Percentiles rank a stretch among this genome's conserved stretches.
Evolutionary conservation across 2,329 filamentous ascomycete species (phyloP).

Genomic region (Alternaria sp.): DNA sequence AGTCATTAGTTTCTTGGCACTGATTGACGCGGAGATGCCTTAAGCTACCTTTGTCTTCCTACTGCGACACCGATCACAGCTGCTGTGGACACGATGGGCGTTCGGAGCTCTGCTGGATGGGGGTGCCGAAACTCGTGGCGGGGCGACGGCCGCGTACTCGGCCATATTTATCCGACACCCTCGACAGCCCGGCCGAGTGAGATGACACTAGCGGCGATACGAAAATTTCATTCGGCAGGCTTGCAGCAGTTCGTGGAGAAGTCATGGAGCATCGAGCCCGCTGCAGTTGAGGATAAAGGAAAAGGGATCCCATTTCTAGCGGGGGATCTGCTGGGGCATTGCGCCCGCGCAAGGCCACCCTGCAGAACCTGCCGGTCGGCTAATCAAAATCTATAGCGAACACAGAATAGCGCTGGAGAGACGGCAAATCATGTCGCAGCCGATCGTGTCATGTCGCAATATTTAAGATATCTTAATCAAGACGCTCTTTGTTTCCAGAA

Average conservation of each 20-base stretch:
- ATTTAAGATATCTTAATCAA: constrained; percentile 36
- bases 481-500: constrained; percentile 44
- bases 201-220: constrained; percentile 10
- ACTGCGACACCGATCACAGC: constrained; percentile 47
- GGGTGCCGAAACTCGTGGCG: constrained; percentile 19
- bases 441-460: constrained; percentile 10
- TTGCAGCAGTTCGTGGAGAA: constrained; percentile 17
- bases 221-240: constrained; percentile 29
- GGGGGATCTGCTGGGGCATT: constrained; percentile 16
- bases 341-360: constrained; percentile 8
- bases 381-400: constrained; percentile 17
- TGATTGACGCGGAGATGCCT: neutral
- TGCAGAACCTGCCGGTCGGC: constrained; percentile 19
- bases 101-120: constrained; percentile 33
- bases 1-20: constrained; percentile 36
- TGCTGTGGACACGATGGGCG: constrained; percentile 44
- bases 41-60: constrained; percentile 46
- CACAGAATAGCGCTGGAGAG: constrained; percentile 8
- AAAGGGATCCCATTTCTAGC: constrained; percentile 15
- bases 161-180: constrained; percentile 31
- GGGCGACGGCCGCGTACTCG: constrained; percentile 28
- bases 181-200: constrained; percentile 7
- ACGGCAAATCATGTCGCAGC: constrained; percentile 3
- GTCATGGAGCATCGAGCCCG: constrained; percentile 15
- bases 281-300: constrained; percentile 13